Conservation (phyloP, 371 early-diverging fungal genomes). For the Blakeslea trispora region DNA sequence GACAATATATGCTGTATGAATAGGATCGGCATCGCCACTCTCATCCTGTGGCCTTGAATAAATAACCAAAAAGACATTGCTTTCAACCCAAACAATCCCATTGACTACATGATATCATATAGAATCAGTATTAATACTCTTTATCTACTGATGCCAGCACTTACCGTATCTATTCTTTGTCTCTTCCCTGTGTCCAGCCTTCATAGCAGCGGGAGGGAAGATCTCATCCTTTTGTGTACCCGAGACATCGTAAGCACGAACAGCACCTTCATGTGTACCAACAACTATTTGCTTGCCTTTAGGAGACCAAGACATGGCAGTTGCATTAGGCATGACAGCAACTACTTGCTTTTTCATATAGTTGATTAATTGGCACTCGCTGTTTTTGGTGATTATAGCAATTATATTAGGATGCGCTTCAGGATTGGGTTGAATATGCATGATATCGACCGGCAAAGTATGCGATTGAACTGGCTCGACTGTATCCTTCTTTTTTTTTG, state of each 20-base stretch:
- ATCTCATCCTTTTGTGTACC: conserved; percentile 33
- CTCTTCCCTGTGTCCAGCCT: not conserved
- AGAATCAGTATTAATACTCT: not conserved
- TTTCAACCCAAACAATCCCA: conserved; percentile 44
- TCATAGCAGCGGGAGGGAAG: not conserved
- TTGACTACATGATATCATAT: conserved; percentile 24
- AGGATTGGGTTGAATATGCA: conserved; percentile 44
- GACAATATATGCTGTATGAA: conserved; percentile 16
- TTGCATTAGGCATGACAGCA: conserved; percentile 16
- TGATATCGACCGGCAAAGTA: conserved; percentile 23
- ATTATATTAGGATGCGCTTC: conserved; percentile 35
- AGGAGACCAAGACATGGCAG: conserved; percentile 54
- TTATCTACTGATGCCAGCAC: too few species aligned
- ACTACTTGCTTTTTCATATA: conserved; percentile 17
- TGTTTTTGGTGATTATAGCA: conserved; percentile 28
- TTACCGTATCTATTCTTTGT: too few species aligned
- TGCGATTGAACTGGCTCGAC: conserved; percentile 22
- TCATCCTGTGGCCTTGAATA: conserved; percentile 11
- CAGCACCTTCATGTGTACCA: conserved; percentile 34
- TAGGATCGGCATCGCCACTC: not conserved
- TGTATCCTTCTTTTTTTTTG: conserved; percentile 13
- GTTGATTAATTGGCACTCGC: conserved; percentile 26
- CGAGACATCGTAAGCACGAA: conserved; percentile 33
- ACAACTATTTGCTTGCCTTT: conserved; percentile 55
- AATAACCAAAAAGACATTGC: conserved; percentile 35